Evolutionary conservation across 1,284 basidiomycete genomes (phyloP), one percentile per base, ranked within the genome.

Genomic region (Salmacisia buchloeana): DNA sequence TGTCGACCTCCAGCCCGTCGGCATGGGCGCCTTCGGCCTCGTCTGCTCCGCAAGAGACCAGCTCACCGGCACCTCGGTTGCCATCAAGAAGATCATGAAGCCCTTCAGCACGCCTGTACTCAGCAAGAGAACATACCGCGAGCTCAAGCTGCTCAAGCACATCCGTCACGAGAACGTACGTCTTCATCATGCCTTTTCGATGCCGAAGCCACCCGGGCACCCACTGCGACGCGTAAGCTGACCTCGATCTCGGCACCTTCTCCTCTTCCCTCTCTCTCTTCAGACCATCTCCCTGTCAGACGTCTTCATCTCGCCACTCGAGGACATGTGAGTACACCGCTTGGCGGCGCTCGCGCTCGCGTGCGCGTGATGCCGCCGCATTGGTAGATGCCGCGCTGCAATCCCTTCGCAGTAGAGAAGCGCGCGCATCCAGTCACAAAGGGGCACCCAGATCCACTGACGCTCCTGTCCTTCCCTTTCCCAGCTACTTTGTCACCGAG

Each of bases 1-100:
- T 91, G 90, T 96, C 80, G 94, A 98, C 84, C 88, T 99, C 27
- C 96, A 98, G 81, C 94, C 94, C n/a, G 94, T 98, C 56, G 96
- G 94, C 81, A 98, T 98, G 94, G 94, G 91, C 88, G 74, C 83
- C 86, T 83, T 63, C 59, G 59, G 66, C 60, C 65, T 69, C 60
- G 79, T 78, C 62, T 71, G 93, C 80, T 97, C 94, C 21, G 93
- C 94, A 54, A 97, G 96, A 82, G 96, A 98, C 81, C 93, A 97
- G 82, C 86, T 98, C 60, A 96, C 93, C 6, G 89, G 88, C 61
- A 88, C 92, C 35, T 91, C 92, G 29, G 94, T 97, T 63, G 96
- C 93, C 74, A 93, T 97, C 83, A 97, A 97, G 86, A 97, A 96
- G 87, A 96, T 97, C 83, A 94, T 94, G 92, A 94, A 94, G 81